Evolutionary conservation across 345 rosid genomes (phyloP), one percentile per base, ranked within the genome.

Genomic region (Eucalyptus regnans): DNA sequence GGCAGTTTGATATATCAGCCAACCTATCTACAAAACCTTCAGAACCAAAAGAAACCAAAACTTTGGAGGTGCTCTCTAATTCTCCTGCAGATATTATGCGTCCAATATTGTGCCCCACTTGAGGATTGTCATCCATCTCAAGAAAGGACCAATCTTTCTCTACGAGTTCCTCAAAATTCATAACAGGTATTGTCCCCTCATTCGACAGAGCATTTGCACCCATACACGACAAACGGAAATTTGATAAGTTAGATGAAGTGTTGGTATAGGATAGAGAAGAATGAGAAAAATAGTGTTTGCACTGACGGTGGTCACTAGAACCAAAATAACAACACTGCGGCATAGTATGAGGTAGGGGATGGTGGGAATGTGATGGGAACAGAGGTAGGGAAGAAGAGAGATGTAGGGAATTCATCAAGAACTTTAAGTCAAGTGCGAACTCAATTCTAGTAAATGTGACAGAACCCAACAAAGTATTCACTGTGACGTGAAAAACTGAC

Each of bases 101-200:
- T 50, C 91, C 93, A 12, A 95, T 88, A 80, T 95, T 95, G 87
- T 90, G 89, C 12, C 86, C 89, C 84, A n/a, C 86, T 31, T 94
- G 89, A 50, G 92, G 91, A 16, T 87, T 88, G 79, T 93, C 95
- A 91, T 94, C 95, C 6, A 93, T 90, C 91, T 96, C 98, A 44
- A 97, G 96, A 94, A 96, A 95, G 9, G 99, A 97, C 97, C 98
- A 97, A 90, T 97, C 98, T 92, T 97, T 95, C 91, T 96, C 98
- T 76, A 88, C 15, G 58, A 96, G 93, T 88, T 96, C 99, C 89
- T 95, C 94, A 52, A 93, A 92, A 54, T 86, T 90, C 54, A 93
- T 88, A 4, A 89, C 92, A 41, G 97, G 83, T 31, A 93, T 89
- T 50, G 92, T 44, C 86, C 96, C 96, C 89, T 92, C 99, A 29